These are phyloP conservation scores for Lithohypha guttulata DNA, from an alignment of 2,329 filamentous ascomycete genomes.

Conservation along the genomic window DNA sequence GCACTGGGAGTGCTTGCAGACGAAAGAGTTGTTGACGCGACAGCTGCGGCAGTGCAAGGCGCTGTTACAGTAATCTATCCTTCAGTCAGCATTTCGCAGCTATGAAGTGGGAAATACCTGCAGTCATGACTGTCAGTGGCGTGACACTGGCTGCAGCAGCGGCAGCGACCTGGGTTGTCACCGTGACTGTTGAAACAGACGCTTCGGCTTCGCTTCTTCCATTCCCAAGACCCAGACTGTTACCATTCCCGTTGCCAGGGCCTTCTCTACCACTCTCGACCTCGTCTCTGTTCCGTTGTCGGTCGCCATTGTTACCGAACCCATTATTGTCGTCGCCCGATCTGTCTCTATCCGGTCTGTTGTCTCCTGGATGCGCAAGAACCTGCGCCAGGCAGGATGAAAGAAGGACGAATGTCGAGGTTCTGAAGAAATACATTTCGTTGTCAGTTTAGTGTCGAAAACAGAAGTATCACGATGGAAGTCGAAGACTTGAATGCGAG, in stretches of 20 bases:
- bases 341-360: neutral
- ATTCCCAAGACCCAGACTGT: neutral
- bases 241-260: neutral
- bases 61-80: slow-evolving; percentile 17
- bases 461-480: slow-evolving; percentile 6
- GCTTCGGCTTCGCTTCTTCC: neutral
- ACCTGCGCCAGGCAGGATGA: slow-evolving; percentile 23
- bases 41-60: slow-evolving; percentile 12
- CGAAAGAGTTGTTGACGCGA: neutral
- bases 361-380: slow-evolving; percentile 7
- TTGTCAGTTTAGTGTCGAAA: neutral
- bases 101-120: slow-evolving; percentile 1
- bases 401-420: slow-evolving; percentile 6
- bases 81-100: slow-evolving; percentile 1
- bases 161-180: slow-evolving; percentile 4
- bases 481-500: slow-evolving; percentile 11
- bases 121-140: slow-evolving; percentile 10
- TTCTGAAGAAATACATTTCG: slow-evolving; percentile 6
- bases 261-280: neutral
- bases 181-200: neutral
- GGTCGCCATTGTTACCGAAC: neutral
- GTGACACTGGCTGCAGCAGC: slow-evolving; percentile 1
- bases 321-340: neutral
- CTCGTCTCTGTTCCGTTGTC: neutral
- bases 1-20: neutral